Conservation (phyloP, 192 early-diverging fungal species). For the Coemansia sp. region DNA sequence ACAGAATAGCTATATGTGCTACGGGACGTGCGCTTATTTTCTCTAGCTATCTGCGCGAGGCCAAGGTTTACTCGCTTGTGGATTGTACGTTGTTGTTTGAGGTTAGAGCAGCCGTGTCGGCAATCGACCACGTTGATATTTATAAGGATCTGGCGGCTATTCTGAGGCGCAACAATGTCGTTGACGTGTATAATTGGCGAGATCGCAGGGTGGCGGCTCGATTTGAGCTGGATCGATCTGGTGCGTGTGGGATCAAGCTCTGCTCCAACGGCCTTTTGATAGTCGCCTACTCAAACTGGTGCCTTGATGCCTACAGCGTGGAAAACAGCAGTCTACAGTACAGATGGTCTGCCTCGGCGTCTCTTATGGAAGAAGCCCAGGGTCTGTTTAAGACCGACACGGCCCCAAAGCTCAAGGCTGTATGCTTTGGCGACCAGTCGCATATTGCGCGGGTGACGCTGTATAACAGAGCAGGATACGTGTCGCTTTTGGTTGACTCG, state of each 20-base stretch:
- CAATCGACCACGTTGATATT: slow-evolving; percentile 12
- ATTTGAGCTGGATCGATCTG: slow-evolving; percentile 1
- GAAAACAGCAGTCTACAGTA: too few relatives aligned
- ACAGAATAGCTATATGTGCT: slow-evolving; percentile 15
- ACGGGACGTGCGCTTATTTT: slow-evolving; percentile 6
- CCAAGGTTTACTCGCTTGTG: slow-evolving; percentile 5
- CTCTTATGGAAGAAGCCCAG: too few relatives aligned
- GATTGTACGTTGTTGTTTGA: slow-evolving; percentile 2
- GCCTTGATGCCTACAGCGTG: too few relatives aligned
- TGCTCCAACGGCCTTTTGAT: slow-evolving; percentile 5
- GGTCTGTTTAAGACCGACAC: too few relatives aligned
- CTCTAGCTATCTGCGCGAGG: slow-evolving; percentile 18
- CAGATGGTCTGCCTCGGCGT: too few relatives aligned
- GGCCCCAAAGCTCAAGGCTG: neutral
- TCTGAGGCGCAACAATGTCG: slow-evolving; percentile 1
- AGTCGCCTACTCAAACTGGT: slow-evolving; percentile 5
- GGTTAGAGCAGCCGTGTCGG: neutral
- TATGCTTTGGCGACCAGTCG: neutral
- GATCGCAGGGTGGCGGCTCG: neutral
- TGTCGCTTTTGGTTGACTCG: neutral
- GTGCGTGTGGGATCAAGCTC: slow-evolving; percentile 10
- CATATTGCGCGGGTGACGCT: neutral
- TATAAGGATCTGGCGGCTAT: slow-evolving; percentile 5
- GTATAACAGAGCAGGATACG: neutral
- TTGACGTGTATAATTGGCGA: slow-evolving; percentile 13